Conservation (phyloP, 805 yeast genomes). For the Lachancea quebecensis region DNA sequence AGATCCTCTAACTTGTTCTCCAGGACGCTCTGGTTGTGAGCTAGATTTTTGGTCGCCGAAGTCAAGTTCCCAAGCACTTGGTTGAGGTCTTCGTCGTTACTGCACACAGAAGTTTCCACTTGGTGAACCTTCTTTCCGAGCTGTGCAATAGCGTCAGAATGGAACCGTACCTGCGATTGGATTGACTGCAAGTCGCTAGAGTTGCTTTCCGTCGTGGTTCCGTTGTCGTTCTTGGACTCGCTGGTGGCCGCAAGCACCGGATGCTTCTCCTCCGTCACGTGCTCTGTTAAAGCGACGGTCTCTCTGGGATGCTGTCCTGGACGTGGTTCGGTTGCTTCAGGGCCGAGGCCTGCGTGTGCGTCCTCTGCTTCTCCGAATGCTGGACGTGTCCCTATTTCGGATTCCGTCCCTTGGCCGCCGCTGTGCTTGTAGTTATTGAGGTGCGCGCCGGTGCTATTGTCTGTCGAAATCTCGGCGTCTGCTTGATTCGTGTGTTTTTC, state of each 20-base stretch:
- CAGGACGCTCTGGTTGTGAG: slow-evolving; percentile 30
- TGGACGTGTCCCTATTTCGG: too few relatives aligned
- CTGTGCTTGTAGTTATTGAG: not conserved
- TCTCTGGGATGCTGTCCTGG: not conserved
- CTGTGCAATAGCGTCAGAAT: slow-evolving; percentile 6
- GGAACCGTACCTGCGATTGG: slow-evolving; percentile 4
- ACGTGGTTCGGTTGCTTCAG: not conserved
- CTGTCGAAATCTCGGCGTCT: not conserved
- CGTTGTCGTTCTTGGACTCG: too few relatives aligned
- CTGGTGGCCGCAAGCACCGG: too few relatives aligned
- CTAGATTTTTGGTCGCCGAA: slow-evolving; percentile 23
- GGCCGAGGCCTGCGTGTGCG: not conserved
- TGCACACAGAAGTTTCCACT: slow-evolving; percentile 6
- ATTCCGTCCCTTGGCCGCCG: not conserved
- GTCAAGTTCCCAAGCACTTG: slow-evolving; percentile 19
- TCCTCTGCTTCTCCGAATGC: too few relatives aligned
- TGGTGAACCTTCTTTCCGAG: slow-evolving; percentile 7
- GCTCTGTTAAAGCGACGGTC: too few relatives aligned
- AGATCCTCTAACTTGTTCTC: slow-evolving; percentile 32
- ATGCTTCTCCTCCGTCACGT: too few relatives aligned
- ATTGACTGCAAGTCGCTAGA: not conserved
- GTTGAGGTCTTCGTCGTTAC: slow-evolving; percentile 9
- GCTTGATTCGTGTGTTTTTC: not conserved
- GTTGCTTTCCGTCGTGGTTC: too few relatives aligned
- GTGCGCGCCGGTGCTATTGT: not conserved